Evolutionary conservation across 2,329 filamentous ascomycete species (phyloP), one percentile per base, ranked within the genome.

Genomic region (Seiridium unicorne): DNA sequence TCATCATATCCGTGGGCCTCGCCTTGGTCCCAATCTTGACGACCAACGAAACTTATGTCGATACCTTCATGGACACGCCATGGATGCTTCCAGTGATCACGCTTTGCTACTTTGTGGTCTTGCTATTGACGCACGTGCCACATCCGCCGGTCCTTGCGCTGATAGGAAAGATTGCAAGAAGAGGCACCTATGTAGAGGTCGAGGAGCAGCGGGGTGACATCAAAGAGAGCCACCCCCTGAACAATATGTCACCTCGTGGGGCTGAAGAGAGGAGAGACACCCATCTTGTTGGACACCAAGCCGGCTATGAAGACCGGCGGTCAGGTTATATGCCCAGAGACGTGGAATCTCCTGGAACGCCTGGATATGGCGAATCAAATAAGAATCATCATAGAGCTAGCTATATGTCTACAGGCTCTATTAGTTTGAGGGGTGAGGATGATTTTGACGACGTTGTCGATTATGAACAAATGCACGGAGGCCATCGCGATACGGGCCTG

Each of bases 21-120:
- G 62, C 66, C 32, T 61, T 70, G 5, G 64, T 65, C n/a, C 58
- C 66, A 7, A 55, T 62, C 54, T 32, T 70, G 36, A 63, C 60
- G 3, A 53, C 56, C 57, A 62, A 68, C 38, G 48, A 61, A 31
- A 51, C 61, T 13, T 57, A 61, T 3, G 59, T 62, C 11, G 53
- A 59, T 10, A 31, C 44, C 26, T 69, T 68, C 57, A 62, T 69
- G 47, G 62, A 62, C 38, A 69, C 65, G 58, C 40, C 63, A 5
- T 70, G 68, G 69, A 69, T 70, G 65, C 51, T 71, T 31, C 69
- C 69, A 1, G 65, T 64, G n/a, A 68, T 72, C 35, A 65, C 65
- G 1, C 54, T 69, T 13, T 48, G 57, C 49, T 71, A 70, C 61
- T 69, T 71, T 42, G 13, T 61, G 44, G 66, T 68, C 26, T 58